Evolutionary conservation across 228 moss, liverwort and hornwort species (phyloP).

Genomic region (Sphagnum fallax): DNA sequence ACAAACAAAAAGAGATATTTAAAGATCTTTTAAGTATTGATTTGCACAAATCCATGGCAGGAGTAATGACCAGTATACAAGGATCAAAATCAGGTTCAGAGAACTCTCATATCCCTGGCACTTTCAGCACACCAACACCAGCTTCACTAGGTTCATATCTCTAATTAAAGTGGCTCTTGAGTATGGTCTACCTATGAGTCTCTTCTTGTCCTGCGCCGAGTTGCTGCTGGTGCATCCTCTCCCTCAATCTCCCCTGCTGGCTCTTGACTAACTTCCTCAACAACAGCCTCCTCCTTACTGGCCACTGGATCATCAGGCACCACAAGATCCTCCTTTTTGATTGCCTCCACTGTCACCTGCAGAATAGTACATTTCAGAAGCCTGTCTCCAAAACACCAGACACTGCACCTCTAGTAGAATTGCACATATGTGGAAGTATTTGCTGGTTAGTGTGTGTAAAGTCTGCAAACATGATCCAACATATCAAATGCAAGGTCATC

Average conservation of each 20-base stretch:
- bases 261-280: constrained; percentile 31
- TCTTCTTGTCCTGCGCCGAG: constrained; percentile 43
- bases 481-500: not conserved
- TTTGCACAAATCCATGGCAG: no score
- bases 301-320: constrained; percentile 35
- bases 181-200: constrained; percentile 33
- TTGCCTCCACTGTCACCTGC: constrained; percentile 27
- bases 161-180: constrained; percentile 2
- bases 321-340: constrained; percentile 68
- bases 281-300: not conserved
- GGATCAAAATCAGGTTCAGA: constrained; percentile 15
- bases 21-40: no score
- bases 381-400: not conserved
- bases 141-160: constrained; percentile 3
- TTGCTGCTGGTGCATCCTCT: constrained; percentile 13
- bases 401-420: no score
- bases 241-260: constrained; percentile 39
- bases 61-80: constrained; percentile 11
- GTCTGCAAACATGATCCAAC: not conserved
- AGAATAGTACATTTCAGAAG: not conserved
- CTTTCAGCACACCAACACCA: constrained; percentile 12
- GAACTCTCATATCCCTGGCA: constrained; percentile 11
- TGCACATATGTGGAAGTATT: not conserved
- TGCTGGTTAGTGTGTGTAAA: not conserved
- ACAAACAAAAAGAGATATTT: no score